Base-by-base conservation (phyloP, 495 filamentous ascomycete genomes). In the Recurvomyces mirabilis region DNA sequence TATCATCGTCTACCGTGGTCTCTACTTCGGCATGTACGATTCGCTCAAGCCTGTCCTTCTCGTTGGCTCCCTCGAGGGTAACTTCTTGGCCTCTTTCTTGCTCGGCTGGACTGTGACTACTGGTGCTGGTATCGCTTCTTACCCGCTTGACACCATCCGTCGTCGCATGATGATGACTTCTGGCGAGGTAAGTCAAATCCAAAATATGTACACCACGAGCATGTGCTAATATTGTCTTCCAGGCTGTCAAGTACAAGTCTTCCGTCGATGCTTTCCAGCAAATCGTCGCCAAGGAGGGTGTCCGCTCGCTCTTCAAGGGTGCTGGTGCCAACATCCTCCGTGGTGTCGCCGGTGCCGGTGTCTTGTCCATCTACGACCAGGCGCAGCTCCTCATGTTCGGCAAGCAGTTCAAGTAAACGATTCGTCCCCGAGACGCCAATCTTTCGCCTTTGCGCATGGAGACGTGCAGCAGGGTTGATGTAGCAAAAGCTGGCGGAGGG, bases 91-190 rank as follows among this genome's bases (percentile, higher is more conserved):
- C 66, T 96, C 91, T 43, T 98, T 96, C 87, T 59, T 77, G 61
- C 88, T 98, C 74, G 93, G 91, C 67, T 98, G 91, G 91, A 76
- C 77, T 73, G 93, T 98, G 76, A 96, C 91, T 70, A 98, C 93
- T 70, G 89, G 81, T 86, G 91, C 91, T 70, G 93, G 91, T 93
- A 94, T 98, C 71, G 89, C 89, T 71, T 96, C 91, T 62, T 98
- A 98, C 75, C 91, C 91, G 72, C 84, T 96, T 58, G 91, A 98
- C 68, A 98, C 91, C 62, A 81, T 98, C 74, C 91, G 91, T 80
- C 87, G 91, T 79, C 91, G 91, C 77, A 98, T 98, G 91, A 98
- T 98, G 91, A 98, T 98, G 91, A 95, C 88, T 58, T 82, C 78
- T 55, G 78, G 78, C 67, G 78, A 82, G 69, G 75, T 79, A 66